Evolutionary conservation across 768 basidiomycete species (phyloP).

Genomic region (Phlebiopsis flavidoalba): DNA sequence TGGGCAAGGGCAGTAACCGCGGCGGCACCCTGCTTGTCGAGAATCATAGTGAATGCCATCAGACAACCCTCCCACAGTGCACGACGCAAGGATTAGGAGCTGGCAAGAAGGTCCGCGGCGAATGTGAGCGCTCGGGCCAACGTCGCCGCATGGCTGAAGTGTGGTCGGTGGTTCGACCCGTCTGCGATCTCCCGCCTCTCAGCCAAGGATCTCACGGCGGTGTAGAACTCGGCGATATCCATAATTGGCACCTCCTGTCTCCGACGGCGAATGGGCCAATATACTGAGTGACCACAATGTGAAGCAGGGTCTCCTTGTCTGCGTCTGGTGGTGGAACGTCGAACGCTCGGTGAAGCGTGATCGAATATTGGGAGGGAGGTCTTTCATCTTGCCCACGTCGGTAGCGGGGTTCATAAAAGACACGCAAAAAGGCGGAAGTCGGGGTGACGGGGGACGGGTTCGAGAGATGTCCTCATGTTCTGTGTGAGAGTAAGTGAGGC

Average conservation of each 20-base stretch:
- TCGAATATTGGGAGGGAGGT: constrained; percentile 86
- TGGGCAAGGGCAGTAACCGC: constrained; percentile 66
- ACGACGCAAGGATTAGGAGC: constrained; percentile 73
- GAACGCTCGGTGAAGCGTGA: constrained; percentile 91
- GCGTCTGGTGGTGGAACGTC: constrained; percentile 93
- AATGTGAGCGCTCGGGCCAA: constrained; percentile 87
- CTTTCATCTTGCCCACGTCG: constrained; percentile 97
- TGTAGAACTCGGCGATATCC: constrained; percentile 90
- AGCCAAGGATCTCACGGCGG: constrained; percentile 70
- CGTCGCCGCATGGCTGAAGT: constrained; percentile 92
- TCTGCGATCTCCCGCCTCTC: constrained; percentile 80
- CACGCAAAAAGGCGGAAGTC: constrained; percentile 97
- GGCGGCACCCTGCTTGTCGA: constrained; percentile 68
- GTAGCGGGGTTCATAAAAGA: constrained; percentile 99
- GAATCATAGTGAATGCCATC: constrained; percentile 97
- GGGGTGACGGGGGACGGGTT: constrained; percentile 86
- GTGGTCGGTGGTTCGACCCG: constrained; percentile 87
- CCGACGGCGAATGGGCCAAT: constrained; percentile 78
- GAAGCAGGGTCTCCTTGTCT: constrained; percentile 83
- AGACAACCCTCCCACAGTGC: constrained; percentile 94
- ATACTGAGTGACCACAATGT: constrained; percentile 82
- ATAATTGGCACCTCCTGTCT: constrained; percentile 83
- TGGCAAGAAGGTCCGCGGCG: constrained; percentile 72
- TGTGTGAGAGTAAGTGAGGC: constrained; percentile 87
- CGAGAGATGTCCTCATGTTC: constrained; percentile 90